Conservation (phyloP, 2,329 filamentous ascomycete genomes). For the Penicillium polonicum region DNA sequence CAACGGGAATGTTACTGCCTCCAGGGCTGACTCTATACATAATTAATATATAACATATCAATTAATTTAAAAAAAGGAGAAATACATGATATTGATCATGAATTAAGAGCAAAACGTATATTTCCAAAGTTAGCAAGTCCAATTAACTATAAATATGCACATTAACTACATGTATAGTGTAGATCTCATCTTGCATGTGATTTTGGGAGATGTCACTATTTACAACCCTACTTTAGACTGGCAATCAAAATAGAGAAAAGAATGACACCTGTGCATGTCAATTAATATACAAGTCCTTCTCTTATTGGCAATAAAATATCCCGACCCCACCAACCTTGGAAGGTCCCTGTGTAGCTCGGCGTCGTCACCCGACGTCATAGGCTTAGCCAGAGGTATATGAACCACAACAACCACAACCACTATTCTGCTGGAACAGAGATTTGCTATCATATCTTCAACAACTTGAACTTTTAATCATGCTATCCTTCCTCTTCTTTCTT, state of each 20-base stretch:
- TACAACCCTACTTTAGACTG: neutral
- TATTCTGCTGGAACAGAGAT: neutral
- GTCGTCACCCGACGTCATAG: conserved; percentile 27
- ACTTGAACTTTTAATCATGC: conserved; percentile 9
- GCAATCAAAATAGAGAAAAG: neutral
- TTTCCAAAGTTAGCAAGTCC: neutral
- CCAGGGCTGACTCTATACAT: neutral
- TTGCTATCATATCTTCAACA: neutral
- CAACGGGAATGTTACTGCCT: conserved; percentile 7
- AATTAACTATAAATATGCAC: neutral
- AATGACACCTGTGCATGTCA: neutral
- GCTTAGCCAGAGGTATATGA: conserved; percentile 6
- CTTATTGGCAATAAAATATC: neutral
- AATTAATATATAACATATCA: neutral
- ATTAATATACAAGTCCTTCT: neutral
- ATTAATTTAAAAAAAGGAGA: neutral
- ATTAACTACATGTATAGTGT: neutral
- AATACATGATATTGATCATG: neutral
- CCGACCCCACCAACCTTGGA: neutral
- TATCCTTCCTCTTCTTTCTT: conserved; percentile 19
- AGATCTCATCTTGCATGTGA: neutral
- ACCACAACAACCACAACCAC: neutral
- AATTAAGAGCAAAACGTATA: too few relatives aligned
- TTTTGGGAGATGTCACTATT: neutral
- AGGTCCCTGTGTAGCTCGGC: neutral